Evolutionary conservation across 805 yeast species (phyloP), one percentile per base, ranked within the genome.

Genomic region (Pichia eremophila): DNA sequence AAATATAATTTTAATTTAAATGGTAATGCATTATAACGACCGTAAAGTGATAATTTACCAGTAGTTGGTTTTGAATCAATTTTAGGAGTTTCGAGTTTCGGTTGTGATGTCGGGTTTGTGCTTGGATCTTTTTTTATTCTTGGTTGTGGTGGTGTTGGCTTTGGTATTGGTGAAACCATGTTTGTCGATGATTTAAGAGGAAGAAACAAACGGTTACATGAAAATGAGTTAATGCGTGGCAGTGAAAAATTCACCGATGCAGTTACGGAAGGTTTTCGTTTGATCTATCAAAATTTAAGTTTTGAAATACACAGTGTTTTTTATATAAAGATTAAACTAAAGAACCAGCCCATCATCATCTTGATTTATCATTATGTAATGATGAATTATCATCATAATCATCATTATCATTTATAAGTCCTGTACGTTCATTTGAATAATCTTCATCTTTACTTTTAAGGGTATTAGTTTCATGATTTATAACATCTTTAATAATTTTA

Each of bases 1-100:
- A 66, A 35, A 43, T 64, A 66, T 7, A 66, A 14, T 41, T 64
- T 61, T 56, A 62, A 59, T 42, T 49, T 54, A 25, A 60, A 42
- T 2, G 68, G 63, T 27, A 65, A 43, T 5, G 46, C 46, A 41
- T 49, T 57, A 46, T 64, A 65, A 35, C 49, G 44, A 4, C 32
- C 39, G 31, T 28, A 45, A 6, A 45, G 31, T 19, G 46, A 37
- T 10, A 35, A 42, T 37, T 41, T 46, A 18, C 39, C 22, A 15
- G 4, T 8, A 36, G 38, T 19, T 17, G 19, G 29, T 45, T 29
- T n/a, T 19, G 40, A 4, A 15, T 17, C 41, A 22, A 22, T 22
- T 22, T 22, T 22, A 22, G 25, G 25, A 22, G 25, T 22, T 22
- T 22, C 25, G 5, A 22, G 25, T 15, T n/a, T 28, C 12, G 41